phyloP scores from a whole-genome alignment of 2,329 filamentous ascomycete genomes.

The Magnaporthiopsis incrustans region DNA sequence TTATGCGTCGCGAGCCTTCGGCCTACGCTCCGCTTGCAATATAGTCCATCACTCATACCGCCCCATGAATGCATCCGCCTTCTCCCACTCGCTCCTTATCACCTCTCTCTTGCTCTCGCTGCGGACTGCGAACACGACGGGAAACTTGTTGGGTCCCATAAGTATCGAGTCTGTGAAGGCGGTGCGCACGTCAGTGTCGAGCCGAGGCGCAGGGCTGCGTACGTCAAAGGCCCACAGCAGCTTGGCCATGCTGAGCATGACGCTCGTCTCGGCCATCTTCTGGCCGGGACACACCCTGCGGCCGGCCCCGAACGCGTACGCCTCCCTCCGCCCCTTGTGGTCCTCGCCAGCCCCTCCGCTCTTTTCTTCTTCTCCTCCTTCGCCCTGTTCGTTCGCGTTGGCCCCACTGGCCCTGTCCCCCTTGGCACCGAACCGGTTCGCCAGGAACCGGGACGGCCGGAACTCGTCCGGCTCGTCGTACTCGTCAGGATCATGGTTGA shows the following conservation, averaged over 20 bases:
- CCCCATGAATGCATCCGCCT: background rate
- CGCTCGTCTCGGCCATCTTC: constrained; percentile 14
- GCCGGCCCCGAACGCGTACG: constrained; percentile 37
- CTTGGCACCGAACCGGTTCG: constrained; percentile 10
- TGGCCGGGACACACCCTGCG: constrained; percentile 26
- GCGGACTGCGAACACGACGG: constrained; percentile 1
- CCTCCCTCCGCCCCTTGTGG: background rate
- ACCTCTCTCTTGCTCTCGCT: background rate
- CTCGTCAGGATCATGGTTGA: constrained; percentile 15
- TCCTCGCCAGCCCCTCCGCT: background rate
- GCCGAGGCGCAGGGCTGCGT: background rate
- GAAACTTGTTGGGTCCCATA: background rate
- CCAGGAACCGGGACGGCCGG: constrained; percentile 14
- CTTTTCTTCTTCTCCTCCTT: background rate
- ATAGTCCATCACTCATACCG: background rate
- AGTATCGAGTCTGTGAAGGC: background rate
- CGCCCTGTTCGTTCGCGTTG: background rate
- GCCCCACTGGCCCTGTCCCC: background rate
- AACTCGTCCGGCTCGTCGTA: constrained; percentile 16
- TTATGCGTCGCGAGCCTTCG: too few relatives aligned
- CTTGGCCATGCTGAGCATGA: constrained; percentile 24
- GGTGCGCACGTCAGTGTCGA: constrained; percentile 11
- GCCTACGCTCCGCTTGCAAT: too few relatives aligned
- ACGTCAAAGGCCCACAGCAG: constrained; percentile 37
- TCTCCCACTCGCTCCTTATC: background rate